phyloP scores from a whole-genome alignment of 2,329 filamentous ascomycete genomes.

The Fusarium secorum region DNA sequence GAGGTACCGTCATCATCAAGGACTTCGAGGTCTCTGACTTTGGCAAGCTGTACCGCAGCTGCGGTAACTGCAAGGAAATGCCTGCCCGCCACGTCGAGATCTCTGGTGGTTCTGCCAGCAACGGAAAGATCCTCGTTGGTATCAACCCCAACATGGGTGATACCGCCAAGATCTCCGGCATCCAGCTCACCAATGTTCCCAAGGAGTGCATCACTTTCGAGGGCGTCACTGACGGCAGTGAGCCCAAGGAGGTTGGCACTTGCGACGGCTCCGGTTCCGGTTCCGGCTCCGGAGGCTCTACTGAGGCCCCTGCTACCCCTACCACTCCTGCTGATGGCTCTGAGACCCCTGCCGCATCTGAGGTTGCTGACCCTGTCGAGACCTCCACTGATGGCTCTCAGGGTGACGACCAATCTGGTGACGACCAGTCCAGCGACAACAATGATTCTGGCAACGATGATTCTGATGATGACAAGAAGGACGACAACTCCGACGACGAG shows the following conservation, averaged over 20 bases:
- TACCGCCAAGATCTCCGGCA: constrained; percentile 40
- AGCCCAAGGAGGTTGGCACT: constrained; percentile 38
- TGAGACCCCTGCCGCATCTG: not conserved
- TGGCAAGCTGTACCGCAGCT: constrained; percentile 39
- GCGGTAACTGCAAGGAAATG: constrained; percentile 52
- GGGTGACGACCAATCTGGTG: not conserved
- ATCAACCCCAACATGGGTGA: constrained; percentile 54
- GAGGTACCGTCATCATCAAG: constrained; percentile 36
- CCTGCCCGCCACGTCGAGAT: constrained; percentile 54
- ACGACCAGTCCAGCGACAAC: not conserved
- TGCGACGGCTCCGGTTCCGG: constrained; percentile 18
- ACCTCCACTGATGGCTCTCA: not conserved
- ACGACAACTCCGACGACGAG: not conserved
- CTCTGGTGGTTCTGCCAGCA: constrained; percentile 48
- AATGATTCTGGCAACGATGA: not conserved
- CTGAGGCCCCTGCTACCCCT: constrained; percentile 14
- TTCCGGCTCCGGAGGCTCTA: not conserved
- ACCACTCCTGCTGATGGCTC: not conserved
- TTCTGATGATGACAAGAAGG: not conserved
- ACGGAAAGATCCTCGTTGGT: constrained; percentile 51
- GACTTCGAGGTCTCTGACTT: constrained; percentile 37
- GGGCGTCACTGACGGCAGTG: constrained; percentile 39
- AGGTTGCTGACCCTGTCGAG: constrained; percentile 5
- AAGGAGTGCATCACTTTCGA: constrained; percentile 36
- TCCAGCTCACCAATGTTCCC: constrained; percentile 27